Conservation (phyloP, 257 asterid genomes). For the Solanum raphanifolium region DNA sequence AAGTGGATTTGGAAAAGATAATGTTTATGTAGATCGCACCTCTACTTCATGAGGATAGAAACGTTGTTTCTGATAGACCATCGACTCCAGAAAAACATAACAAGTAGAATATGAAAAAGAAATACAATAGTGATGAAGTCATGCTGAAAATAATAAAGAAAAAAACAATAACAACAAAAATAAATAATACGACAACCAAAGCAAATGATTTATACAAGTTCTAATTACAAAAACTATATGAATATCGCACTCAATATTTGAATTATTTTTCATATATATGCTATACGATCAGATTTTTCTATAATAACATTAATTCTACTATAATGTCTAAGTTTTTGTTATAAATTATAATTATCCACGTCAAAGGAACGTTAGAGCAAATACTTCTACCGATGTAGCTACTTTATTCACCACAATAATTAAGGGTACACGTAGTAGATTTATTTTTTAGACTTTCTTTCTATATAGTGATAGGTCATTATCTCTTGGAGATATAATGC, state of each 20-base stretch:
- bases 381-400: not conserved
- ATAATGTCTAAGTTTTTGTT: not conserved
- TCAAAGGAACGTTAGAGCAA: not conserved
- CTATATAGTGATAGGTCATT: conserved; percentile 26
- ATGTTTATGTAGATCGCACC: rapidly evolving
- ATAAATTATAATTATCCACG: not conserved
- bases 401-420: not conserved
- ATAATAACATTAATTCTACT: not conserved
- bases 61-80: rapidly evolving
- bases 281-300: no score
- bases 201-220: no score
- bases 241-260: no score
- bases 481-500: conserved; percentile 27
- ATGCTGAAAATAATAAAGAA: not conserved
- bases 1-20: not conserved
- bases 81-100: not conserved
- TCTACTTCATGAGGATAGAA: not conserved
- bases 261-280: not conserved
- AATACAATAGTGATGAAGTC: not conserved
- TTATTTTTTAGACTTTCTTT: conserved; percentile 4
- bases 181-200: not conserved
- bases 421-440: conserved; percentile 1
- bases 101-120: not conserved
- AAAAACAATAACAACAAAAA: no score
- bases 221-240: no score